Base-by-base conservation (phyloP, 768 basidiomycete genomes). In the Suillus americanus region DNA sequence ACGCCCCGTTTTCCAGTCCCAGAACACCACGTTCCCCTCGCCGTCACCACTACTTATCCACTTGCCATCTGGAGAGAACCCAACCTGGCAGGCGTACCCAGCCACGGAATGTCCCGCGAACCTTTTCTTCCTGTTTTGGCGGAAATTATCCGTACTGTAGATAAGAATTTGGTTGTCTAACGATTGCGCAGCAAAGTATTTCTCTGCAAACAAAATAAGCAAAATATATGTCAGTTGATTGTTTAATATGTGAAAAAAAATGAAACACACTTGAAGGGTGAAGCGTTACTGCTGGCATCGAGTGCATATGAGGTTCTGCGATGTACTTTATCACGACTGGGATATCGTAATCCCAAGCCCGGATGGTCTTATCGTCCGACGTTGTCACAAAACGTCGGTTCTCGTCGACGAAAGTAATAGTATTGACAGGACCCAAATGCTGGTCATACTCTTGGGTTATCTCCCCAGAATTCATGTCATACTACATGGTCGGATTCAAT, bases 271-370 rank as follows among this genome's bases (percentile, higher is more conserved):
- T 91, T 63, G 89, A 96, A 28, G 97, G 97, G 76, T 99, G 95
- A 33, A 97, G 78, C 6, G 95, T 96, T 55, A 99, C 96, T 20
- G 97, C 93, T 8, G 97, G 97, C 96, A 99, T 99, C 20, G 95
- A 97, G 79, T 99, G 96, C 97, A 99, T 99, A 73, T 95, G 89
- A 4, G 97, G 97, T 77, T 99, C 97, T 23, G 97, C 97, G 65
- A 99, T 99, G 76, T 98, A 97, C 78, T 99, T 99, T 83, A 99
- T 99, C 61, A 97, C 95, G 41, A 99, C 97, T 6, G 97, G 97
- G 67, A 99, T 99, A 78, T 99, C 97, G 76, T 91, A 99, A 76
- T 99, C 97, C 97, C 97, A 99, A 20, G 95, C 97, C 53, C 97
- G 89, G 67, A 99, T 97, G 2, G 95, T 97, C 80, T 99, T 99